Evolutionary conservation across 345 rosid genomes (phyloP), one percentile per base, ranked within the genome.

Genomic region (Gossypium thurberi): DNA sequence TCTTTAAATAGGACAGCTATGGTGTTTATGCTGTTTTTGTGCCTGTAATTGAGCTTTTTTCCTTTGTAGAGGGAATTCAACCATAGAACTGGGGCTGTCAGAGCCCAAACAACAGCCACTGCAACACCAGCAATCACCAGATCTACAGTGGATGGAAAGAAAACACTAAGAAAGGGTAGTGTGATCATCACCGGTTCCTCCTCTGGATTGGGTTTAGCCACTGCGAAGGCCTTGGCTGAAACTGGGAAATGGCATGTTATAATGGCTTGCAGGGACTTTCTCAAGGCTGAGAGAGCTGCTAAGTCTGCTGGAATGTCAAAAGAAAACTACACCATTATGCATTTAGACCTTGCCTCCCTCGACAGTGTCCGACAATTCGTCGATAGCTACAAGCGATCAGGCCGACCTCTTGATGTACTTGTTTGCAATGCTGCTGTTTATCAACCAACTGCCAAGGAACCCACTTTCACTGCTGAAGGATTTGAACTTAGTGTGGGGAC

Each of bases 401-500:
- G 81, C 62, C 76, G 82, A 61, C 87, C 96, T 0, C 90, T 95
- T 2, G 97, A 95, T 81, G 99, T 86, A 55, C 83, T 95, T 15
- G 96, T 95, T 52, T 95, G 98, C 83, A 91, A 92, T 79, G 99
- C 99, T 12, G 99, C 98, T 63, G 88, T 95, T 75, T 95, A 95
- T 74, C 81, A 65, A 80, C 99, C 99, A 7, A 95, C 98, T 2
- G 94, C 98, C 40, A 92, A 86, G 79, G 94, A 92, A 65, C 98
- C 99, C 50, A 78, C 97, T 7, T 92, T 82, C 70, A 88, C 99
- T 6, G 99, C 99, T 13, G 99, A 95, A 81, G 98, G 99, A 11
- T 94, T 90, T 74, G 98, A 94, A 79, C 78, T 92, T 1, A 92
- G 98, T 65, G 97, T 92, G 13, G 98, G 98, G 43, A 94, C 97